Conservation (phyloP, 2,329 filamentous ascomycete genomes). For the Pestalotiopsis fici region DNA sequence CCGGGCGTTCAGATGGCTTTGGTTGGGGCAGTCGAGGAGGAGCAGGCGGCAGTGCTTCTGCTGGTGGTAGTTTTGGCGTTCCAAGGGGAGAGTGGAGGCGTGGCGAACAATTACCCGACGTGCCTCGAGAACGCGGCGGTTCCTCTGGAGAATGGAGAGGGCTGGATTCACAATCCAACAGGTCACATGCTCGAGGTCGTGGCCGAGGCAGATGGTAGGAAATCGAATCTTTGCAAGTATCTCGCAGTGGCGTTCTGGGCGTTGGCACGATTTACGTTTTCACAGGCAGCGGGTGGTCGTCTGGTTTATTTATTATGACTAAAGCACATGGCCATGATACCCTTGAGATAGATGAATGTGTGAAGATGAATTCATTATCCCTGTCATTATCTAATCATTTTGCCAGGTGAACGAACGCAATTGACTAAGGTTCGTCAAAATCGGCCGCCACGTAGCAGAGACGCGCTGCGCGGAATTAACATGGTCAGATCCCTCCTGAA, state of each 20-base stretch:
- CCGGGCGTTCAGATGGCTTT: slow-evolving; percentile 1
- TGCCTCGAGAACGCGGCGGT: not conserved
- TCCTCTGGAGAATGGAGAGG: slow-evolving; percentile 7
- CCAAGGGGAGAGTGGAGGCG: slow-evolving; percentile 9
- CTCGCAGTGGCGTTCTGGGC: not conserved
- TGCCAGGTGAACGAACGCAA: not conserved
- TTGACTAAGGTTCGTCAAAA: too few species aligned
- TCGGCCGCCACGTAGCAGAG: not conserved
- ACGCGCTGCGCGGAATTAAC: not conserved
- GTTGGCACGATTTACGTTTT: not conserved
- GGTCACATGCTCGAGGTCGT: not conserved
- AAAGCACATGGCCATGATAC: not conserved
- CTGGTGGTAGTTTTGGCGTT: not conserved
- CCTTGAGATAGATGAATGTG: not conserved
- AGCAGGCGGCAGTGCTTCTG: too few species aligned
- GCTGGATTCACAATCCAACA: not conserved
- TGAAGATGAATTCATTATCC: not conserved
- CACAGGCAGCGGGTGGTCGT: not conserved
- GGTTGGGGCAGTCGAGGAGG: not conserved
- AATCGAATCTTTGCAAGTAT: not conserved
- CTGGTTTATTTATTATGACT: not conserved
- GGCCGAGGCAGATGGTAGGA: slow-evolving; percentile 4
- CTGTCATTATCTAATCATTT: not conserved
- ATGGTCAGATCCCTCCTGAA: not conserved
- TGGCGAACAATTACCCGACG: slow-evolving; percentile 3